phyloP scores from a whole-genome alignment of 768 basidiomycete species.

The Russula brevipes region DNA sequence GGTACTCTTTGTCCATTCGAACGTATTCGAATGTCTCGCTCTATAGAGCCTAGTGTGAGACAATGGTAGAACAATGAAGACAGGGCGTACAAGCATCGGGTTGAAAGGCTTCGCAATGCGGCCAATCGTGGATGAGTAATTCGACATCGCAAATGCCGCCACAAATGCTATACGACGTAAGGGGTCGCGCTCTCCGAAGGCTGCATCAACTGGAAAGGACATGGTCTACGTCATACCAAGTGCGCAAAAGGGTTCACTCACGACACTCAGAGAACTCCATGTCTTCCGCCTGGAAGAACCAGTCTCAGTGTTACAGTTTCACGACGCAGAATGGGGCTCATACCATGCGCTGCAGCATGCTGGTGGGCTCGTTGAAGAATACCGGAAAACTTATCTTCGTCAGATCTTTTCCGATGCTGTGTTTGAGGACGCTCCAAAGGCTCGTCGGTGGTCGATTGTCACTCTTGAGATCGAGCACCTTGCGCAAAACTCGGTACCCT shows the following conservation, averaged over 20 bases:
- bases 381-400: constrained; percentile 95
- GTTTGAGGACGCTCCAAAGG: constrained; percentile 92
- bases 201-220: constrained; percentile 64
- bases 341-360: constrained; percentile 94
- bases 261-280: constrained; percentile 95
- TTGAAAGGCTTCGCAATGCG: constrained; percentile 97
- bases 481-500: constrained; percentile 64
- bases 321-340: not conserved
- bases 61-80: not conserved
- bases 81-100: constrained; percentile 72
- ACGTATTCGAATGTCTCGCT: constrained; percentile 96
- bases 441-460: constrained; percentile 87
- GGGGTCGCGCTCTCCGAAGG: constrained; percentile 68
- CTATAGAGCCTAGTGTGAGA: constrained; percentile 34
- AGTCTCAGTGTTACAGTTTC: constrained; percentile 6
- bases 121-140: constrained; percentile 94
- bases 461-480: constrained; percentile 51
- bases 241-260: constrained; percentile 38
- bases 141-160: constrained; percentile 96
- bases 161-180: constrained; percentile 85
- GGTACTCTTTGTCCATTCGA: constrained; percentile 78
- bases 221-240: not conserved
- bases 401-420: constrained; percentile 92
- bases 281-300: constrained; percentile 64
- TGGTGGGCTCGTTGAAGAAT: constrained; percentile 90